These are phyloP conservation scores for Solanum chmielewskii DNA, from an alignment of 257 asterid genomes.

Conservation along the genomic window DNA sequence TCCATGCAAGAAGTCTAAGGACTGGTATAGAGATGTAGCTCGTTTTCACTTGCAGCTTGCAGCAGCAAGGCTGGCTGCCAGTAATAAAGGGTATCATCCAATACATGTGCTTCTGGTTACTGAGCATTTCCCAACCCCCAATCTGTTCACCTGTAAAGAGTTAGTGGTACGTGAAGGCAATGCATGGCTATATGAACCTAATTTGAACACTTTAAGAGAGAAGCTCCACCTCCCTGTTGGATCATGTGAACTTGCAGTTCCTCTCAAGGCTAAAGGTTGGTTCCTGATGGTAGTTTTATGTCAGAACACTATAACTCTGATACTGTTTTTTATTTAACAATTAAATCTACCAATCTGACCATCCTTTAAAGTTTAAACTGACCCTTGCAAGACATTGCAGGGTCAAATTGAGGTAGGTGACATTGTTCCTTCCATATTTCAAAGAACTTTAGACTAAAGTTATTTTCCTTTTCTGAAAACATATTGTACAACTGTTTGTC, in stretches of 20 bases:
- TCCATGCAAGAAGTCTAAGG: constrained; percentile 61
- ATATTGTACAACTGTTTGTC: not conserved
- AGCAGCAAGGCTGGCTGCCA: constrained; percentile 74
- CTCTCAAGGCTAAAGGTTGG: constrained; percentile 64
- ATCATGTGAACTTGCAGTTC: constrained; percentile 92
- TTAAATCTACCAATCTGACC: not conserved
- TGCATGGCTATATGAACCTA: constrained; percentile 72
- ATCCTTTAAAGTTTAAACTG: not conserved
- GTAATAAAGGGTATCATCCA: constrained; percentile 55
- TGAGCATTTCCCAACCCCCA: constrained; percentile 79
- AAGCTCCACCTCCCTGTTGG: constrained; percentile 82
- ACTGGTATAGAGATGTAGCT: constrained; percentile 80
- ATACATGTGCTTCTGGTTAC: constrained; percentile 60
- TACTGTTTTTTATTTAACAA: not conserved
- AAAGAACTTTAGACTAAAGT: not conserved
- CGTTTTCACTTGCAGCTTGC: constrained; percentile 84
- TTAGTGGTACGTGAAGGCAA: constrained; percentile 55
- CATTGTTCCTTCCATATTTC: not conserved
- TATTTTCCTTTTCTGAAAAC: not conserved
- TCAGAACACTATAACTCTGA: not conserved
- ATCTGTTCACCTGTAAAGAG: constrained; percentile 80
- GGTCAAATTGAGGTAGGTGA: not conserved
- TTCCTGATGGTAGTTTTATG: not conserved
- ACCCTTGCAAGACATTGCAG: not conserved
- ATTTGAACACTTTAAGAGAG: constrained; percentile 45